Conservation (phyloP, 2,329 filamentous ascomycete genomes). For the Chrysoporthe deuterocubensis region DNA sequence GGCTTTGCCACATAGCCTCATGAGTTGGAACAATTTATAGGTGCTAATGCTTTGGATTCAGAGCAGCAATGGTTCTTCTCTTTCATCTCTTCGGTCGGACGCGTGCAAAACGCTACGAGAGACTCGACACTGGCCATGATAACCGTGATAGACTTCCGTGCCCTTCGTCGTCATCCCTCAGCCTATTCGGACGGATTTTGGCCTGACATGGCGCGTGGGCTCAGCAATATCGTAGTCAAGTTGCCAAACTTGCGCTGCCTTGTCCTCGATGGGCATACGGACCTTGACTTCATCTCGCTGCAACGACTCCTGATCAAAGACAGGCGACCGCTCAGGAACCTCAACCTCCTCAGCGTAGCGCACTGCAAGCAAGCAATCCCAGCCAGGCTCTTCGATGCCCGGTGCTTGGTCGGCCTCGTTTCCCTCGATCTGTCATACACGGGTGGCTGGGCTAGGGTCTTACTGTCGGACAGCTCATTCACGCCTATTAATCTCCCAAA, state of each 20-base stretch:
- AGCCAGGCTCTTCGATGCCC: conserved; percentile 43
- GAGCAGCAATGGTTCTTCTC: conserved; percentile 54
- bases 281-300: conserved; percentile 48
- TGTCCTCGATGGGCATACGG: conserved; percentile 51
- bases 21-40: not conserved
- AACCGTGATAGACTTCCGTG: conserved; percentile 52
- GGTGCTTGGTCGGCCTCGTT: conserved; percentile 46
- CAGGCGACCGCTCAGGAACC: conserved; percentile 26
- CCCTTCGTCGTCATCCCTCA: conserved; percentile 4
- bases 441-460: conserved; percentile 45
- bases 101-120: conserved; percentile 40
- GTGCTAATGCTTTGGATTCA: conserved; percentile 36
- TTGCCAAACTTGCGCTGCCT: conserved; percentile 53
- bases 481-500: conserved; percentile 44
- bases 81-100: conserved; percentile 45
- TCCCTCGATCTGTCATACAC: conserved; percentile 58
- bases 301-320: conserved; percentile 3
- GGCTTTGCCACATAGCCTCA: not conserved
- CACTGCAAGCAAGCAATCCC: conserved; percentile 47
- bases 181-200: not conserved
- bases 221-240: conserved; percentile 43
- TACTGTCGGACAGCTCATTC: conserved; percentile 39
- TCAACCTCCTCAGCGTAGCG: conserved; percentile 51
- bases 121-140: conserved; percentile 48
- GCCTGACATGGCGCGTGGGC: conserved; percentile 25